Evolutionary conservation across 805 yeast genomes (phyloP).

Genomic region (Ogataea henricii): DNA sequence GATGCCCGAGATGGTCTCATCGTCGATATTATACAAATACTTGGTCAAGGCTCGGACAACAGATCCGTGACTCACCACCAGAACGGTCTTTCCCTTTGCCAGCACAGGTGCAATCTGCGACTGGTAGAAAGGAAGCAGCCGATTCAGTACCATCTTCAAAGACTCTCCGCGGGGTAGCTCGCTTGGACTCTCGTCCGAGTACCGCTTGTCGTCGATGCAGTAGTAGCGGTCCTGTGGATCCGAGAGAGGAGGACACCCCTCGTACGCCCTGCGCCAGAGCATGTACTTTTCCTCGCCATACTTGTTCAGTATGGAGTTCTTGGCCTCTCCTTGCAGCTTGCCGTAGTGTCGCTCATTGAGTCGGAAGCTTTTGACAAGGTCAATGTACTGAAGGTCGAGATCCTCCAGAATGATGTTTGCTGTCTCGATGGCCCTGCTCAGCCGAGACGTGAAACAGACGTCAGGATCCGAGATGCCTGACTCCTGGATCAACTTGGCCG

Average conservation of each 20-base stretch:
- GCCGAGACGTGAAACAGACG: constrained; percentile 67
- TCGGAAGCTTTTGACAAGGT: constrained; percentile 71
- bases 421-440: constrained; percentile 75
- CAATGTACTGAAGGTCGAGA: constrained; percentile 49
- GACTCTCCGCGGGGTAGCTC: constrained; percentile 74
- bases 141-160: constrained; percentile 65
- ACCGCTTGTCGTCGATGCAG: constrained; percentile 41
- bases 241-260: constrained; percentile 65
- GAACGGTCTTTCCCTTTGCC: constrained; percentile 53
- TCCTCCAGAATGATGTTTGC: constrained; percentile 63
- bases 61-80: constrained; percentile 81
- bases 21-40: constrained; percentile 63
- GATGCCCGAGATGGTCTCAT: constrained; percentile 67
- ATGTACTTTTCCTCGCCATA: constrained; percentile 76
- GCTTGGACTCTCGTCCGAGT: constrained; percentile 45
- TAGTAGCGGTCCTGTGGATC: constrained; percentile 41
- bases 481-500: constrained; percentile 59
- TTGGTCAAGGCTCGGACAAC: constrained; percentile 76
- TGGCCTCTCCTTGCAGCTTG: constrained; percentile 74
- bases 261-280: constrained; percentile 77
- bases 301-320: constrained; percentile 61
- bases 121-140: constrained; percentile 64
- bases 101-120: constrained; percentile 52
- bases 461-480: constrained; percentile 48
- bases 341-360: constrained; percentile 86